Evolutionary conservation across 805 yeast species (phyloP).

Genomic region (Zygotorulaspora danielsina): DNA sequence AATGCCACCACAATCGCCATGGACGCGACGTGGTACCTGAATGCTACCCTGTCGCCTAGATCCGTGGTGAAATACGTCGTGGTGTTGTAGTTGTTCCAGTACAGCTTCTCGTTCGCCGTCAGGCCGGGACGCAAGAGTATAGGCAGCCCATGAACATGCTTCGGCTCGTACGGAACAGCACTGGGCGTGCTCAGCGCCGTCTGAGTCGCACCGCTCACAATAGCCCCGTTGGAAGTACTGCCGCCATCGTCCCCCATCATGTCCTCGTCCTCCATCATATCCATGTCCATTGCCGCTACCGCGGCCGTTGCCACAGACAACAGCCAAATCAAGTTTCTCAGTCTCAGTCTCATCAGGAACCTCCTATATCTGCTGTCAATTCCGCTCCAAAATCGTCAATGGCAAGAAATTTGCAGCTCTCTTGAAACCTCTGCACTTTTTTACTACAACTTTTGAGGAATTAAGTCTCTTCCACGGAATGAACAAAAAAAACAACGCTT

Average conservation of each 20-base stretch:
- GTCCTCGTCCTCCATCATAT: constrained; percentile 28
- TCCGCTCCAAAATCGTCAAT: not conserved
- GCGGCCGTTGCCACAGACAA: constrained; percentile 15
- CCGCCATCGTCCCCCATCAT: constrained; percentile 4
- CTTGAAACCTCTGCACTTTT: too few species aligned
- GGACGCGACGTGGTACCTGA: constrained; percentile 52
- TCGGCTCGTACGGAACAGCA: constrained; percentile 47
- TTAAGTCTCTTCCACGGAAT: not conserved
- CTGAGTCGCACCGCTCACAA: not conserved
- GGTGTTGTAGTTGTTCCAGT: constrained; percentile 76
- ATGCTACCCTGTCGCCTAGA: constrained; percentile 44
- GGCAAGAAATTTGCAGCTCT: not conserved
- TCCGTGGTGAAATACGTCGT: constrained; percentile 64
- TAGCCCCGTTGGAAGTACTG: not conserved
- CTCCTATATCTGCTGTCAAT: not conserved
- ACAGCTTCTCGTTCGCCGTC: constrained; percentile 65
- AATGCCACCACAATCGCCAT: constrained; percentile 45
- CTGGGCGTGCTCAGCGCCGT: constrained; percentile 12
- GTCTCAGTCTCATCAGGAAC: too few species aligned
- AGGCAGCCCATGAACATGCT: constrained; percentile 65
- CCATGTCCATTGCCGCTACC: constrained; percentile 49
- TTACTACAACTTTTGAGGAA: too few species aligned
- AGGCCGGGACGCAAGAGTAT: constrained; percentile 57
- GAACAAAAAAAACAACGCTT: not conserved
- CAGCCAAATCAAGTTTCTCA: not conserved